Conservation (phyloP, 805 yeast species). For the Nakazawaea ishiwadae region DNA sequence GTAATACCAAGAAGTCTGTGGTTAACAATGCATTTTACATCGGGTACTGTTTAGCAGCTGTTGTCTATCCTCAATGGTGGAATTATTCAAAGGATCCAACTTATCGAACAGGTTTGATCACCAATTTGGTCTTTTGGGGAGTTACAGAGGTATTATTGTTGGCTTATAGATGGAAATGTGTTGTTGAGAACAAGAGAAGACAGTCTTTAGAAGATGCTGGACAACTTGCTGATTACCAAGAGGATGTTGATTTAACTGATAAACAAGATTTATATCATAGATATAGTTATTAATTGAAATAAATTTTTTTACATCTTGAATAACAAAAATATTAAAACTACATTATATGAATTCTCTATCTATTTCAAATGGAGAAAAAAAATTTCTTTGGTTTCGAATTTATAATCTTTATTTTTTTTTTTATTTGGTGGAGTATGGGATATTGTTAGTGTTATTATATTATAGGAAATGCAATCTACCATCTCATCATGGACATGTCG, state of each 20-base stretch:
- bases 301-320: not conserved
- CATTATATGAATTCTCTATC: no score
- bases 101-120: constrained; percentile 17
- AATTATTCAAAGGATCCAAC: constrained; percentile 13
- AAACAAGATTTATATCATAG: constrained; percentile 21
- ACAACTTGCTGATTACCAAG: constrained; percentile 17
- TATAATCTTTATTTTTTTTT: not conserved
- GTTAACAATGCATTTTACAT: constrained; percentile 13
- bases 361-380: no score
- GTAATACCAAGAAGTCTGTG: constrained; percentile 15
- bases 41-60: constrained; percentile 18
- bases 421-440: not conserved
- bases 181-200: constrained; percentile 21
- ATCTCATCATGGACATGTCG: constrained; percentile 87
- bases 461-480: constrained; percentile 29
- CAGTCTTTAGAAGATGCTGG: constrained; percentile 16
- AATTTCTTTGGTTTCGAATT: no score
- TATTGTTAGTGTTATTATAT: no score
- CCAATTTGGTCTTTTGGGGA: constrained; percentile 25
- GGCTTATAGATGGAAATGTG: constrained; percentile 21
- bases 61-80: constrained; percentile 22
- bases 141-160: constrained; percentile 20
- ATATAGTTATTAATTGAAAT: constrained; percentile 16
- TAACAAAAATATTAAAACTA: no score
- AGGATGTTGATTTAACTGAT: constrained; percentile 23